phyloP scores from a whole-genome alignment of 2,329 filamentous ascomycete species.

The Pseudogymnoascus pannorum region DNA sequence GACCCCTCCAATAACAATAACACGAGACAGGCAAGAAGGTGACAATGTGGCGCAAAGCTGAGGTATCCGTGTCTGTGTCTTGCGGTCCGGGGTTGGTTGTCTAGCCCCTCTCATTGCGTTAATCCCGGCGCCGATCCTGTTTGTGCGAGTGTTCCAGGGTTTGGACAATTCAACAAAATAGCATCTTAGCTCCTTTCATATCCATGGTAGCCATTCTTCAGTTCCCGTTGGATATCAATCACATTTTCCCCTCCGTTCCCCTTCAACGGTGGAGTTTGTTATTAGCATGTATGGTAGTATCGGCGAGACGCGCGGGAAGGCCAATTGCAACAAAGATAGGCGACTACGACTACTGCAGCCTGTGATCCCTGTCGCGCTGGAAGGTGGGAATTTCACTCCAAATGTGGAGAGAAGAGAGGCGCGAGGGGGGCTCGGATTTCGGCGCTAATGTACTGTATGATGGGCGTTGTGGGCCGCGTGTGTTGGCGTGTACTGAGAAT shows the following conservation, averaged over 20 bases:
- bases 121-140: constrained; percentile 6
- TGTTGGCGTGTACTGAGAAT: constrained; percentile 1
- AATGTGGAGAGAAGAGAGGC: neutral
- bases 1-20: neutral
- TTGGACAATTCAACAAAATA: neutral
- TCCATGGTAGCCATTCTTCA: neutral
- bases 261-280: neutral
- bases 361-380: constrained; percentile 7
- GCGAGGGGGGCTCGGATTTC: neutral
- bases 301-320: neutral
- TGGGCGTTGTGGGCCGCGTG: constrained; percentile 3
- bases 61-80: neutral
- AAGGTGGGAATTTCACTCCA: neutral
- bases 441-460: neutral
- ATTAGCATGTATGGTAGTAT: neutral
- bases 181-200: neutral
- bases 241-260: neutral
- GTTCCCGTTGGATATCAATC: neutral
- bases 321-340: constrained; percentile 2
- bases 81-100: neutral
- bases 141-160: neutral
- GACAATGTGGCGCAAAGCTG: constrained; percentile 7
- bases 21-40: neutral
- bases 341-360: neutral
- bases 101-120: neutral